A percentile compares a stretch with the other conserved stretches of the same genome.
Evolutionary conservation across 2,329 filamentous ascomycete species (phyloP).

Genomic region (Sarocladium strictum): DNA sequence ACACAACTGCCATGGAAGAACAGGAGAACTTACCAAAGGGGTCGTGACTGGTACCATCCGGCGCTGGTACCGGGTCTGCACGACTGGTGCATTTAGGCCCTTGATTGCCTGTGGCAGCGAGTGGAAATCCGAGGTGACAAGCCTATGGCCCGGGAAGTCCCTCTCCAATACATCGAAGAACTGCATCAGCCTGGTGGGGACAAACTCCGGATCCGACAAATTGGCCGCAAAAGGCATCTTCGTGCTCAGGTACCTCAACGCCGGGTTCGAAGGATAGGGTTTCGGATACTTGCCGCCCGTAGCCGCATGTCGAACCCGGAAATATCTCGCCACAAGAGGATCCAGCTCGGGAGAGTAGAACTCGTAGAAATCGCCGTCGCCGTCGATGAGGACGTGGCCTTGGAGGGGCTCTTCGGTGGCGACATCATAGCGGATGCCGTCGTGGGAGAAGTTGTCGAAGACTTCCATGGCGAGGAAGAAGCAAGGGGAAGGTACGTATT

Average conservation of each 20-base stretch:
- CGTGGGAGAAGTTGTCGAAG: constrained; percentile 97
- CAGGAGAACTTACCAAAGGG: constrained; percentile 65
- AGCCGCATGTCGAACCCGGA: constrained; percentile 78
- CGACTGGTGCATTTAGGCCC: constrained; percentile 87
- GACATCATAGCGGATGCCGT: constrained; percentile 85
- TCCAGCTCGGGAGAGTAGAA: constrained; percentile 82
- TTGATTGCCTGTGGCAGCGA: constrained; percentile 73
- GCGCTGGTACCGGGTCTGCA: constrained; percentile 87
- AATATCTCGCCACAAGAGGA: constrained; percentile 73
- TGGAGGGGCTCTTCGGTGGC: constrained; percentile 77
- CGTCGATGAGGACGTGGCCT: constrained; percentile 81
- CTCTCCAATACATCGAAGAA: constrained; percentile 89
- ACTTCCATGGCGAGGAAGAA: constrained; percentile 98
- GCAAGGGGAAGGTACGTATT: constrained; percentile 83
- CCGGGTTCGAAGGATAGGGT: constrained; percentile 47
- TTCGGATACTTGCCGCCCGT: constrained; percentile 57
- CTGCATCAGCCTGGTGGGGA: constrained; percentile 90
- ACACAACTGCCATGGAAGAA: too few relatives aligned
- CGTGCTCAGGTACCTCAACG: constrained; percentile 56
- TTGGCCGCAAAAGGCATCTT: constrained; percentile 67
- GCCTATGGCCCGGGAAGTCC: constrained; percentile 84
- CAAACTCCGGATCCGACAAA: constrained; percentile 80
- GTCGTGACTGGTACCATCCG: constrained; percentile 85
- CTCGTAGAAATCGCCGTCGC: constrained; percentile 84
- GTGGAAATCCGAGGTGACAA: constrained; percentile 89